Evolutionary conservation across 1,284 basidiomycete genomes (phyloP).

Genomic region (Cryptococcus hybrid): DNA sequence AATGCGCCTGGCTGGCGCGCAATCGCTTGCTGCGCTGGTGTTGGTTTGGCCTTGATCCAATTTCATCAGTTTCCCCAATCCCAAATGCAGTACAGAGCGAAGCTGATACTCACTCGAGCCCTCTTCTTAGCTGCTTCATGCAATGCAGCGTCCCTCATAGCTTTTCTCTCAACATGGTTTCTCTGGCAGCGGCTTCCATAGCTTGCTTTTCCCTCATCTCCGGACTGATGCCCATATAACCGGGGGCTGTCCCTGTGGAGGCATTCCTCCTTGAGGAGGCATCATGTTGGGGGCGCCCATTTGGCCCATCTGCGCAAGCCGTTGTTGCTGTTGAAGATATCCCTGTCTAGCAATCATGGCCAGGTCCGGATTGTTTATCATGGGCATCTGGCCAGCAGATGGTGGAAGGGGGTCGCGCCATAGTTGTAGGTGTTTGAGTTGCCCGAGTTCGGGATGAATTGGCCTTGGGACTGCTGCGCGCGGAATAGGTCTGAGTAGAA

Average conservation of each 20-base stretch:
- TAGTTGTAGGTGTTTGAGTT: neutral
- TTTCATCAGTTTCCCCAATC: neutral
- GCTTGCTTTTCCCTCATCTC: neutral
- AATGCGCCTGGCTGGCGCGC: conserved; percentile 9
- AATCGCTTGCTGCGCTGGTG: conserved; percentile 7
- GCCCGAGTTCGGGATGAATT: neutral
- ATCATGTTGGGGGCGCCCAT: conserved; percentile 5
- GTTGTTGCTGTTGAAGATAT: conserved; percentile 21
- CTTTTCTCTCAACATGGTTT: conserved; percentile 4
- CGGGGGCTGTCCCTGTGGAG: neutral
- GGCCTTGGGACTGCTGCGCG: neutral
- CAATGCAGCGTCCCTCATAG: conserved; percentile 1
- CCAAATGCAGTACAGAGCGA: neutral
- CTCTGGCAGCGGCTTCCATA: neutral
- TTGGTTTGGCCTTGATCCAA: neutral
- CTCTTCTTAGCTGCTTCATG: neutral
- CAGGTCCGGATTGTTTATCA: conserved; percentile 13
- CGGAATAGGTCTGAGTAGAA: neutral
- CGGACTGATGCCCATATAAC: neutral
- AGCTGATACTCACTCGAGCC: conserved; percentile 3
- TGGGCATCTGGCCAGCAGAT: neutral
- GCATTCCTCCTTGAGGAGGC: neutral
- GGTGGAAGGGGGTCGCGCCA: neutral
- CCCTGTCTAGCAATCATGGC: conserved; percentile 20
- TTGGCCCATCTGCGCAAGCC: conserved; percentile 15